Evolutionary conservation across 1,284 basidiomycete species (phyloP).

Genomic region (Amylostereum areolatum): DNA sequence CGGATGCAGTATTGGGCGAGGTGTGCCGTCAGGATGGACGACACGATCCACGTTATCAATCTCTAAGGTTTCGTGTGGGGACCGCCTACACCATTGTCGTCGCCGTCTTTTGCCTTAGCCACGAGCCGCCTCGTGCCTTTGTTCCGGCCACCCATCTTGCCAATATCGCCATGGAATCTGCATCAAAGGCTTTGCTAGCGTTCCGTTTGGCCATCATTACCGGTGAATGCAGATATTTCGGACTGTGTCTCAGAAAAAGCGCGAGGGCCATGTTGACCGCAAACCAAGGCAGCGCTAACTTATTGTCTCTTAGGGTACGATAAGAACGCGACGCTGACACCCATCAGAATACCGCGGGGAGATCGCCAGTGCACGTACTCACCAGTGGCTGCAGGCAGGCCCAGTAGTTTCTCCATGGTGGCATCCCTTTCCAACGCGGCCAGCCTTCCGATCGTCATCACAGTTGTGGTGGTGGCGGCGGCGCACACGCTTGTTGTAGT

Average conservation of each 20-base stretch:
- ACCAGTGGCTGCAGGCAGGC: conserved; percentile 74
- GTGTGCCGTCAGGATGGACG: no score
- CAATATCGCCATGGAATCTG: no score
- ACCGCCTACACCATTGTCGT: no score
- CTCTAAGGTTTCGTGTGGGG: no score
- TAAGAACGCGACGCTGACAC: conserved; percentile 79
- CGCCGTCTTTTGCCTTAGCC: no score
- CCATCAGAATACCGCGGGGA: conserved; percentile 6
- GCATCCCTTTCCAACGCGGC: conserved; percentile 29
- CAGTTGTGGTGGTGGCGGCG: conserved; percentile 15
- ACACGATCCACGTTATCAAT: no score
- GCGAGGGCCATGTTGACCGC: conserved; percentile 61
- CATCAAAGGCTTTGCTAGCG: no score
- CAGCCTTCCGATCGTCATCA: conserved; percentile 48
- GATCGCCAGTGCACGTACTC: conserved; percentile 22
- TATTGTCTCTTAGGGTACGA: conserved; percentile 73
- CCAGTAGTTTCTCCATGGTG: conserved; percentile 52
- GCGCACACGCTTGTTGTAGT: conserved; percentile 16
- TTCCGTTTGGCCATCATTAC: no score
- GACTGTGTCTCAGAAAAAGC: conserved; percentile 51
- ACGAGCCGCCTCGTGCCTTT: no score
- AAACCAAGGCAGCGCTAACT: conserved; percentile 84
- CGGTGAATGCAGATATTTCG: conserved; percentile 65
- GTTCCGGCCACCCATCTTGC: no score
- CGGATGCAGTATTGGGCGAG: no score